phyloP scores from a whole-genome alignment of 371 early-diverging fungal species.

The Saksenaea oblongispora region DNA sequence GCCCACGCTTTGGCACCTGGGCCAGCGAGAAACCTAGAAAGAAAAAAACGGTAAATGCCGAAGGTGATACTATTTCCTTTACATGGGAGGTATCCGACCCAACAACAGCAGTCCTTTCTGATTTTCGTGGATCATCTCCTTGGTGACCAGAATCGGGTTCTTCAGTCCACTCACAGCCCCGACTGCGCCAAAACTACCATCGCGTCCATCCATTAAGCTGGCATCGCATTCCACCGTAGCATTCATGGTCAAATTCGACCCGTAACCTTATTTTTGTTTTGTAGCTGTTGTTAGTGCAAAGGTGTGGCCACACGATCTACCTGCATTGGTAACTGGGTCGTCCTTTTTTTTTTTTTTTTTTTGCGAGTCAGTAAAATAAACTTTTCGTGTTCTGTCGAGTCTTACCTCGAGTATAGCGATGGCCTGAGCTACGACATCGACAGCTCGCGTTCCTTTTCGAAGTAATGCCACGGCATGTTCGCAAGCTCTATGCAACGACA shows the following conservation, averaged over 20 bases:
- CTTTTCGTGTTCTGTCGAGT: neutral
- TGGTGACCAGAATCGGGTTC: slow-evolving; percentile 70
- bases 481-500: slow-evolving; percentile 30
- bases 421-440: slow-evolving; percentile 37
- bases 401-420: slow-evolving; percentile 45
- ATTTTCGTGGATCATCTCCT: slow-evolving; percentile 44
- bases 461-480: slow-evolving; percentile 27
- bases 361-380: neutral
- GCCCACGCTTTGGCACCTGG: slow-evolving; percentile 65
- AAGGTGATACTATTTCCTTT: slow-evolving; percentile 6
- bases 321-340: slow-evolving; percentile 56
- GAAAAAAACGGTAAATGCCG: neutral
- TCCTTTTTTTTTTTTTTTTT: slow-evolving; percentile 37
- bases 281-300: too few species aligned
- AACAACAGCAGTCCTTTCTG: slow-evolving; percentile 45
- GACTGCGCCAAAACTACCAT: slow-evolving; percentile 74
- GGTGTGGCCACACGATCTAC: neutral
- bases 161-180: slow-evolving; percentile 70
- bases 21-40: slow-evolving; percentile 61
- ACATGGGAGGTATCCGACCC: slow-evolving; percentile 79
- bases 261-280: slow-evolving; percentile 34
- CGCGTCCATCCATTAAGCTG: slow-evolving; percentile 73
- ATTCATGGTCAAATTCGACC: slow-evolving; percentile 78
- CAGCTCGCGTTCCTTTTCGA: slow-evolving; percentile 16
- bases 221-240: slow-evolving; percentile 90